Conservation (phyloP, 2,329 filamentous ascomycete species). For the Diaporthe sp. region DNA sequence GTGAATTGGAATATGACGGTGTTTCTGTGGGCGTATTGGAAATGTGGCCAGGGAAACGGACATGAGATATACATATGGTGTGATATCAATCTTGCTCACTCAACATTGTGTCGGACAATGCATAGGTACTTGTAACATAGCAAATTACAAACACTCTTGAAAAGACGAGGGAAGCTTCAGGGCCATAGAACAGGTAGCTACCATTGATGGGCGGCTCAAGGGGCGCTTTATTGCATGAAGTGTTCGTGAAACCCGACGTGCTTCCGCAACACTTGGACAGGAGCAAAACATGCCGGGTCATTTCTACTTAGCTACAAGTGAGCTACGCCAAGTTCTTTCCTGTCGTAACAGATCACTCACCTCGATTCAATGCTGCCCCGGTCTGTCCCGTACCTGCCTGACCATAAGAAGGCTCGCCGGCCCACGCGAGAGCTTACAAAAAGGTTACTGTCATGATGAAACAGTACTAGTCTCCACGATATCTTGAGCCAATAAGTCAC, state of each 20-base stretch:
- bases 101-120: not conserved
- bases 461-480: not conserved
- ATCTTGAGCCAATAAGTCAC: not conserved
- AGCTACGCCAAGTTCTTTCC: too few species aligned
- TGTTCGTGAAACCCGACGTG: too few species aligned
- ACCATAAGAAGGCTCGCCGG: too few species aligned
- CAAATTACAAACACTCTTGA: not conserved
- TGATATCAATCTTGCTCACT: not conserved
- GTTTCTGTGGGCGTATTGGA: not conserved
- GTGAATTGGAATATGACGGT: not conserved
- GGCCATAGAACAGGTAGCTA: not conserved
- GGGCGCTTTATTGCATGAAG: not conserved
- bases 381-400: too few species aligned
- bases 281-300: too few species aligned
- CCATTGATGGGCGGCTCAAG: not conserved
- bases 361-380: too few species aligned
- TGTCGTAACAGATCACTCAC: too few species aligned
- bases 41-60: not conserved
- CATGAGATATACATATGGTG: not conserved
- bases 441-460: too few species aligned
- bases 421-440: too few species aligned
- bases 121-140: constrained; percentile 5
- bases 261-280: too few species aligned
- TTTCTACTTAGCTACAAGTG: too few species aligned
- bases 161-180: not conserved